Evolutionary conservation across 1,284 basidiomycete species (phyloP).

Genomic region (Paramarasmius palmivorus): DNA sequence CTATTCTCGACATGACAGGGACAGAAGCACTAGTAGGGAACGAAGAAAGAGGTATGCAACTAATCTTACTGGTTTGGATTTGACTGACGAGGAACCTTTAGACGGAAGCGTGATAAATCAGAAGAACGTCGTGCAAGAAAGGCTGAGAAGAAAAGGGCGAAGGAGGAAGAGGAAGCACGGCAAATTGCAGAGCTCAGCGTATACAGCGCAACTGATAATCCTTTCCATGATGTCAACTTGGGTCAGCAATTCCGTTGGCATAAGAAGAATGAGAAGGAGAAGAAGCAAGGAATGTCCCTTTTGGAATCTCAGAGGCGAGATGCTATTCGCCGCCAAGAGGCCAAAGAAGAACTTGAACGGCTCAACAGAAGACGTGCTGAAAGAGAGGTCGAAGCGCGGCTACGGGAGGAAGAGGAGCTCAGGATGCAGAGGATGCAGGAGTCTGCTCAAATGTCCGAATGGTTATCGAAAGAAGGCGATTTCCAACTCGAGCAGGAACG

Average conservation of each 20-base stretch:
- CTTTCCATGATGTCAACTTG: constrained; percentile 96
- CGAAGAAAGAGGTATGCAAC: constrained; percentile 61
- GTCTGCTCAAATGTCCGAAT: constrained; percentile 96
- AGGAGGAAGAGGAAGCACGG: constrained; percentile 84
- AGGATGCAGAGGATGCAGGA: constrained; percentile 88
- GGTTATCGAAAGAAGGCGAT: constrained; percentile 96
- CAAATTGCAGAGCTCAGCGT: constrained; percentile 87
- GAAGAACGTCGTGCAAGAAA: constrained; percentile 78
- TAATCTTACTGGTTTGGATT: constrained; percentile 4
- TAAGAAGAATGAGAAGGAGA: constrained; percentile 97
- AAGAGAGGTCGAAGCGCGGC: constrained; percentile 83
- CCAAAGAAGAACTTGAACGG: constrained; percentile 92
- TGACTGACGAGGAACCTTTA: constrained; percentile 32
- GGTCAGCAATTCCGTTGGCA: constrained; percentile 97
- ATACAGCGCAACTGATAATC: constrained; percentile 94
- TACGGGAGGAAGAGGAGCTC: constrained; percentile 92
- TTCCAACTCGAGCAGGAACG: constrained; percentile 97
- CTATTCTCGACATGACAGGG: constrained; percentile 25
- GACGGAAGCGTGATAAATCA: constrained; percentile 79
- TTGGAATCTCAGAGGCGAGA: constrained; percentile 85
- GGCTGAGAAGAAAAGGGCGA: constrained; percentile 78
- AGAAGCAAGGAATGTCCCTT: constrained; percentile 80
- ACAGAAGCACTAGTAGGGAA: constrained; percentile 40
- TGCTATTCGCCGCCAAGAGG: constrained; percentile 81
- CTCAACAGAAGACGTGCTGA: constrained; percentile 90